Evolutionary conservation across 208 protist genomes (phyloP), one percentile per base, ranked within the genome.

Genomic region (Trypanosoma cruzi): DNA sequence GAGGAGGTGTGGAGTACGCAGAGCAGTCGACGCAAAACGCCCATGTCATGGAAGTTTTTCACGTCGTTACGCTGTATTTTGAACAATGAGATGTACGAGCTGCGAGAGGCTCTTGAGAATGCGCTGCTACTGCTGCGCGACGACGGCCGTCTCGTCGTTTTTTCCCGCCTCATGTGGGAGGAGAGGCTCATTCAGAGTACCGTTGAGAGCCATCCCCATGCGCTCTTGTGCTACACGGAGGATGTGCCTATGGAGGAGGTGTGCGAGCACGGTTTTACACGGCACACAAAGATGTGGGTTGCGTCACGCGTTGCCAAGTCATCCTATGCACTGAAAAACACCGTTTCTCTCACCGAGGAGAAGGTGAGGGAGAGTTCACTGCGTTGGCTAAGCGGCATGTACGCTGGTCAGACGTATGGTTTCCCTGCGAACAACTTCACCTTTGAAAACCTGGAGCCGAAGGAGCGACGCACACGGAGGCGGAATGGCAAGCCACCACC

Each of bases 371-470:
- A 92, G 67, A 94, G 88, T 60, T 83, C 86, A 0, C 29, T 90
- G 44, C 82, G 86, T 3, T 94, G 91, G 89, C 80, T 96, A 74
- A 80, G 66, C 40, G 88, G 88, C 13, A 81, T 90, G 58, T 89
- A 85, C 61, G 91, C 85, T 0, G 85, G 87, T 7, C 88, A 94
- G 53, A 94, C 91, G 8, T 68, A 88, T 37, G 91, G 91, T 26
- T 96, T 96, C 58, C 91, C 91, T 5, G 91, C 91, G 16, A 71
- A 94, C 59, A 94, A 96, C 55, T 91, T 94, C 58, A 92, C 91
- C 0, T 94, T 96, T 71, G 80, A 89, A 54, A 73, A 79, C 54
- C 66, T 78, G 44, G 85, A 92, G 42, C 37, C 36, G 16, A 84
- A 88, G 58, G 88, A 96, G 53, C 62, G 78, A 36, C 42, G 49